Evolutionary conservation across 192 early-diverging fungal species (phyloP), one percentile per base, ranked within the genome.

Genomic region (Entrophospora sp.): DNA sequence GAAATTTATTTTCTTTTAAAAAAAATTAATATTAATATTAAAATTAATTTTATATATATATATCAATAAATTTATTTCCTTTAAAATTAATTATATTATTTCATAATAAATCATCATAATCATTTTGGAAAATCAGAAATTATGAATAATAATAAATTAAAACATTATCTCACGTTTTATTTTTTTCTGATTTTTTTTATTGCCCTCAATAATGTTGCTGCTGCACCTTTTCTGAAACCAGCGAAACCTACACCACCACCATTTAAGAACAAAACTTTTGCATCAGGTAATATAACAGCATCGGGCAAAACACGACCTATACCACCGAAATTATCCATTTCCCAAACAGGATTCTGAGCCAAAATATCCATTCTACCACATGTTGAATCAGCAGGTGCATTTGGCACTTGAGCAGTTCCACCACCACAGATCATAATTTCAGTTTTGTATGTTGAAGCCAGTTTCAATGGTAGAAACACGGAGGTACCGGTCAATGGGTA

Each of bases 351-450:
- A 30, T 73, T 56, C 4, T 46, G n/a, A 40, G 67, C 71, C 22
- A 42, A 61, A 1, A 82, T 58, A 61, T 77, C 74, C 51, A 82
- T 75, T 24, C 78, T 66, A 34, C 80, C 80, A 35, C 80, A 82
- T 22, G 67, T 70, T 27, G 72, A 59, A 1, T 79, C 75, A 1
- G 80, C 74, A 44, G 64, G 40, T 22, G 72, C 63, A 20, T 35
- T 56, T 9, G 46, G 44, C 13, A 22, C 38, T 20, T 59, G 53
- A 9, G 59, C 68, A 34, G 76, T 58, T 16, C 71, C 72, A 37
- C 85, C 85, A 32, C 85, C 85, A 53, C 85, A 87, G 27, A 87
- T 68, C 32, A 87, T 64, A 10, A 87, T 69, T 63, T 80, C 75
- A 5, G 77, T 73, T 8, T 71, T 73, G 59, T 84, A 82, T 64